Conservation (phyloP, 1,284 basidiomycete genomes). For the Tilletia caries region DNA sequence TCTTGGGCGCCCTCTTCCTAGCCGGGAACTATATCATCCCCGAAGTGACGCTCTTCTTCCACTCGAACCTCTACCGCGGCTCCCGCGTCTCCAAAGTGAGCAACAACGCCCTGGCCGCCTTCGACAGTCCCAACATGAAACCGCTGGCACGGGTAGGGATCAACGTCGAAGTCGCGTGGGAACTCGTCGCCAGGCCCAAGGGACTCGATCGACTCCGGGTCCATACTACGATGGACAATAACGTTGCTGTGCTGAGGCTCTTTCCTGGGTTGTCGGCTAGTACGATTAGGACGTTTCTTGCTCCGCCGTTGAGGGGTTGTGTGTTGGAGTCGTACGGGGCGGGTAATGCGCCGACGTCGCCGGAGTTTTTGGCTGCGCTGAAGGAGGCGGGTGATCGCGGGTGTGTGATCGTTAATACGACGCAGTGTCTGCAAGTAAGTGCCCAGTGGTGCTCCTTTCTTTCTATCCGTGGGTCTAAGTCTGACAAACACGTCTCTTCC, state of each 20-base stretch:
- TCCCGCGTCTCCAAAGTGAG: conserved; percentile 75
- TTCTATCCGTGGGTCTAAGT: no score
- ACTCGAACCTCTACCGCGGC: conserved; percentile 78
- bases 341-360: conserved; percentile 60
- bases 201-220: conserved; percentile 71
- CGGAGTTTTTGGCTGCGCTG: conserved; percentile 61
- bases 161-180: conserved; percentile 62
- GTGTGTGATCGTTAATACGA: conserved; percentile 82
- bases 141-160: conserved; percentile 82
- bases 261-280: conserved; percentile 71
- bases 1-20: conserved; percentile 76
- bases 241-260: conserved; percentile 59
- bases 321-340: conserved; percentile 86
- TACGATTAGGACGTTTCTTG: conserved; percentile 44
- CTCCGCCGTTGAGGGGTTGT: conserved; percentile 56
- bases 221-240: conserved; percentile 61
- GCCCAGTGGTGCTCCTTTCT: no score
- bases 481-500: no score
- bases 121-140: conserved; percentile 78
- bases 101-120: conserved; percentile 80
- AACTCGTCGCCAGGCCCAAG: conserved; percentile 65
- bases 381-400: conserved; percentile 76
- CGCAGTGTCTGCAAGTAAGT: conserved; percentile 82
- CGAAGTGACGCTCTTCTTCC: conserved; percentile 75
- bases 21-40: conserved; percentile 87